Evolutionary conservation across 805 yeast species (phyloP), one percentile per base, ranked within the genome.

Genomic region (Candida methanosorbosa): DNA sequence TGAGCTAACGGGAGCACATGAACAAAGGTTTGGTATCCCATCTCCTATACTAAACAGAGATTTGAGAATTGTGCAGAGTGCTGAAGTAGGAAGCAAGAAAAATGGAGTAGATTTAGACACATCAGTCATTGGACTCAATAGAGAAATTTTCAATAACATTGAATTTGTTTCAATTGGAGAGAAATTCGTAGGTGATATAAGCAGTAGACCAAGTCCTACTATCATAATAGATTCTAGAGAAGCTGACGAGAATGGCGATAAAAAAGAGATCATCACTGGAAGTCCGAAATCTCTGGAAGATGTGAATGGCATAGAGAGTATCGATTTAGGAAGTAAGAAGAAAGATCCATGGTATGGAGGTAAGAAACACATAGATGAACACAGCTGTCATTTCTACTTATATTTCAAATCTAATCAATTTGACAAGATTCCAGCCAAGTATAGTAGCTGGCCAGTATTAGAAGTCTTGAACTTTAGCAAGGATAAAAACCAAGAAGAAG

Each of bases 41-140:
- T 44, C 63, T 0, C 61, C 63, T 13, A 45, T 57, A 31, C 33
- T 57, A 28, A 52, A 38, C 34, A 37, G 38, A 24, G 60, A 56
- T 2, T 36, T 46, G 11, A 41, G 63, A 28, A 45, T 54, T 11
- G 39, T 52, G 13, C 57, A 50, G 34, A 50, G 49, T 37, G 50
- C 44, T 12, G 42, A 51, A n/a, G 33, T 42, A 1, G 55, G 52
- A 11, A 49, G 44, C 27, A 41, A 9, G 38, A 39, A 16, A 29
- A 32, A 3, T 20, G 34, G 20, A 5, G n/a, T n/a, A n/a, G n/a
- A n/a, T n/a, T n/a, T n/a, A n/a, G n/a, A n/a, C n/a, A n/a, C n/a
- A n/a, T n/a, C 30, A 18, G 21, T 16, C 11, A 13, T 13, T 27
- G 33, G 22, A 9, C 32, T 54, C 13, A 38, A 44, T 9, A 41